Evolutionary conservation across 139 green algal species (phyloP).

Genomic region (Chlorella sp.): DNA sequence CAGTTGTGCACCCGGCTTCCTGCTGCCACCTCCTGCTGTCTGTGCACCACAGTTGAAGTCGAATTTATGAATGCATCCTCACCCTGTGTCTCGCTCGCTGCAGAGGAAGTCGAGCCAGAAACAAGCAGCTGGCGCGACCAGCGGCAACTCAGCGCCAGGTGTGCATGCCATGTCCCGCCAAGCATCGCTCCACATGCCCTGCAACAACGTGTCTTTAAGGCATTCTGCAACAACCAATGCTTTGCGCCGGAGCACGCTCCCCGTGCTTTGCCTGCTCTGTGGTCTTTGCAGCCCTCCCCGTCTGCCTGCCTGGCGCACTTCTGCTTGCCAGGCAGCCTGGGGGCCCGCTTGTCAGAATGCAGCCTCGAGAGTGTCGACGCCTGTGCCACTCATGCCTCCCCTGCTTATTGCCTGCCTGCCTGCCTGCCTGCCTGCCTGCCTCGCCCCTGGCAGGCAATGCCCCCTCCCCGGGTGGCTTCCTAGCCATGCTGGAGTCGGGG

Average conservation of each 20-base stretch:
- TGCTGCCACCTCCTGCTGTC: not conserved
- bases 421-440: not conserved
- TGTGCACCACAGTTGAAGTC: not conserved
- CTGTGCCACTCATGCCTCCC: not conserved
- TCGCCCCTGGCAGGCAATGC: not conserved
- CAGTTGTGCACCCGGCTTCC: no score
- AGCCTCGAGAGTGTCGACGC: no score
- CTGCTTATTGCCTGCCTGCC: not conserved
- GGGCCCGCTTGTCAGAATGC: no score
- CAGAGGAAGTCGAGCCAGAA: not conserved
- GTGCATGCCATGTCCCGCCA: not conserved
- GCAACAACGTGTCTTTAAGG: not conserved
- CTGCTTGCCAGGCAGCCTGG: not conserved
- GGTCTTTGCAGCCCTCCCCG: no score
- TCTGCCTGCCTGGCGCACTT: not conserved
- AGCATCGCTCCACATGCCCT: not conserved
- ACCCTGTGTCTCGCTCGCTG: not conserved
- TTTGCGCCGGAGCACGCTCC: no score
- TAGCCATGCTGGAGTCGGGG: slow-evolving; percentile 1
- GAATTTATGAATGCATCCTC: not conserved
- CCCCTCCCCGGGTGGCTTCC: not conserved
- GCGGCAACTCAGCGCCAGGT: not conserved
- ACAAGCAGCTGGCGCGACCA: not conserved
- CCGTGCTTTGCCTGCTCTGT: no score
- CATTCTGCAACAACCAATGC: no score